Evolutionary conservation across 2,329 filamentous ascomycete genomes (phyloP).

Genomic region (Cladosporium sp.): DNA sequence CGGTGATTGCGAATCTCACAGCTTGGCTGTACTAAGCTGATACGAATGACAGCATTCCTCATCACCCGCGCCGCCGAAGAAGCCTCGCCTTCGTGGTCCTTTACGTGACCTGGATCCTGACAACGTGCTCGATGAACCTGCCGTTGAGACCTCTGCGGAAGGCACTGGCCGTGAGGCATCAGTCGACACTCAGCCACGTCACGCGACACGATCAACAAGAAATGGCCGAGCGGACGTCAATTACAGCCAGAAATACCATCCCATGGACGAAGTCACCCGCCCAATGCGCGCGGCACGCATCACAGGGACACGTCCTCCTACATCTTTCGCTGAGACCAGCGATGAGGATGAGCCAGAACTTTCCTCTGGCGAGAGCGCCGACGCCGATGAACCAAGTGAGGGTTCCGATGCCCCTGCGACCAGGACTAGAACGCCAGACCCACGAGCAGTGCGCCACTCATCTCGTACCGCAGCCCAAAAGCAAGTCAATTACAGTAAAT

Average conservation of each 20-base stretch:
- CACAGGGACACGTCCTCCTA: slow-evolving; percentile 10
- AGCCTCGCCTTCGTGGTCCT: slow-evolving; percentile 14
- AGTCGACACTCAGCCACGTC: slow-evolving; percentile 16
- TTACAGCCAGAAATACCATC: slow-evolving; percentile 29
- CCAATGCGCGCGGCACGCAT: slow-evolving; percentile 20
- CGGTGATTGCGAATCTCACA: not conserved
- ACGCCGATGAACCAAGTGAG: not conserved
- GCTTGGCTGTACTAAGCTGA: not conserved
- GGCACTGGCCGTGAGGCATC: slow-evolving; percentile 21
- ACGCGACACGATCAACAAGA: slow-evolving; percentile 23
- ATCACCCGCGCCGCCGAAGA: not conserved
- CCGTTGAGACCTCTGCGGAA: slow-evolving; percentile 3
- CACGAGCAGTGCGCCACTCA: slow-evolving; percentile 29
- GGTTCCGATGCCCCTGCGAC: not conserved
- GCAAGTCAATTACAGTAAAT: slow-evolving; percentile 26
- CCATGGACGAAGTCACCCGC: slow-evolving; percentile 30
- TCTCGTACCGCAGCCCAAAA: slow-evolving; percentile 25
- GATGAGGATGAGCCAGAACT: slow-evolving; percentile 14
- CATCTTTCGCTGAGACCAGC: not conserved
- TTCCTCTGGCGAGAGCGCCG: slow-evolving; percentile 8
- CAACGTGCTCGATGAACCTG: slow-evolving; percentile 9
- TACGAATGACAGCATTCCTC: not conserved
- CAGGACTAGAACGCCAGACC: slow-evolving; percentile 22
- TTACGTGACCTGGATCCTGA: slow-evolving; percentile 8
- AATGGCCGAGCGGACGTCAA: slow-evolving; percentile 21